These are phyloP conservation scores for Polyporus arcularius DNA, from an alignment of 768 basidiomycete genomes.

Conservation along the genomic window DNA sequence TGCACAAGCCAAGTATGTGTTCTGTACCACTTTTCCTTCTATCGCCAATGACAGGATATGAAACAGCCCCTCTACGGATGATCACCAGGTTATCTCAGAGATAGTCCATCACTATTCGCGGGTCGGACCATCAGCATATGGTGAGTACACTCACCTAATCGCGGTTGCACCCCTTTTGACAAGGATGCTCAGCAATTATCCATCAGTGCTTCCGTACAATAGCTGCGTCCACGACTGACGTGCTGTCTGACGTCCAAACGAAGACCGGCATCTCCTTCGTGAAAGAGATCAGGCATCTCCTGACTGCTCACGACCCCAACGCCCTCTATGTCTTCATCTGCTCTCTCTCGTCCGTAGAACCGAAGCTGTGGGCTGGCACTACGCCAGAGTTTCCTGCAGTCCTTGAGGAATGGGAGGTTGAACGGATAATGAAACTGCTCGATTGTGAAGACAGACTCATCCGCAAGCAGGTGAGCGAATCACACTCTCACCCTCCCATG, in stretches of 20 bases:
- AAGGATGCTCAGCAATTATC: slow-evolving; percentile 14
- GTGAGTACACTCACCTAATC: background rate
- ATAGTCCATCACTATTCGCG: slow-evolving; percentile 15
- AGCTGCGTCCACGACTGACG: background rate
- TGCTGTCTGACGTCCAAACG: slow-evolving; percentile 15
- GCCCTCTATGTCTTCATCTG: slow-evolving; percentile 66
- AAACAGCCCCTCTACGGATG: slow-evolving; percentile 17
- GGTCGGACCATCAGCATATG: slow-evolving; percentile 6
- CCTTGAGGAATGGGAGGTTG: slow-evolving; percentile 75
- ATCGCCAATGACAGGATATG: background rate
- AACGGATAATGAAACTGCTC: slow-evolving; percentile 66
- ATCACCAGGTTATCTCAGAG: slow-evolving; percentile 14
- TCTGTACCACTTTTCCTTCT: background rate
- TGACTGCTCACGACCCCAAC: slow-evolving; percentile 58
- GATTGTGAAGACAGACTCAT: slow-evolving; percentile 60
- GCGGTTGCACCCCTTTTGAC: background rate
- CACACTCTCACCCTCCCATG: too few species aligned
- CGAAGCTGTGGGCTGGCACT: slow-evolving; percentile 70
- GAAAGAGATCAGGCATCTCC: slow-evolving; percentile 53
- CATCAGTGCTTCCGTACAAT: slow-evolving; percentile 26
- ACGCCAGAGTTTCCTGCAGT: slow-evolving; percentile 47
- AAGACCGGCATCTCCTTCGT: slow-evolving; percentile 32
- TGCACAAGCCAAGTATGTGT: slow-evolving; percentile 16
- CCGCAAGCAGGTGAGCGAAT: slow-evolving; percentile 55
- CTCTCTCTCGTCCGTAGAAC: slow-evolving; percentile 61